Percentiles rank a stretch among this genome's conserved stretches.
phyloP scores from a whole-genome alignment of 495 filamentous ascomycete genomes.

The Peziza echinospora region DNA sequence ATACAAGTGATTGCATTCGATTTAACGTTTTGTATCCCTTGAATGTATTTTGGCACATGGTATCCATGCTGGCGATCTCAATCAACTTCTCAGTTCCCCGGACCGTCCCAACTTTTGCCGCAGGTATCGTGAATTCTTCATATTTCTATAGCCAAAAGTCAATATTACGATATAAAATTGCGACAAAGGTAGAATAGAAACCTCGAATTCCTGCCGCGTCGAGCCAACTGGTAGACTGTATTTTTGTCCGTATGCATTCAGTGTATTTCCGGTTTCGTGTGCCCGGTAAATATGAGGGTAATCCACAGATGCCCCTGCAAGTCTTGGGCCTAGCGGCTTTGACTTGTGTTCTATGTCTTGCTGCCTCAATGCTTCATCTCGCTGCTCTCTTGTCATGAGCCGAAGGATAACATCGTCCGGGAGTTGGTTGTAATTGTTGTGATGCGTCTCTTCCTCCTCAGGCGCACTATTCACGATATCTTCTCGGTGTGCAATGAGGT shows the following conservation, averaged over 20 bases:
- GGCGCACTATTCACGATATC: slow-evolving; percentile 28
- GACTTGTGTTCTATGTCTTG: slow-evolving; percentile 69
- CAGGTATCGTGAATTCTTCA: slow-evolving; percentile 72
- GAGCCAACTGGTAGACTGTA: slow-evolving; percentile 54
- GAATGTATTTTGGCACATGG: slow-evolving; percentile 76
- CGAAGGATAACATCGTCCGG: slow-evolving; percentile 33
- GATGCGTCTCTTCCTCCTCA: slow-evolving; percentile 19
- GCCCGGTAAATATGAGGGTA: slow-evolving; percentile 88
- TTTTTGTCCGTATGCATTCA: slow-evolving; percentile 50
- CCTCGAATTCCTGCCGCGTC: slow-evolving; percentile 33
- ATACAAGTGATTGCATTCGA: slow-evolving; percentile 92
- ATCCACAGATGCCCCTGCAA: slow-evolving; percentile 24
- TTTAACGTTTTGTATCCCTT: slow-evolving; percentile 84
- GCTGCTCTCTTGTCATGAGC: slow-evolving; percentile 51
- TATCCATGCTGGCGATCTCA: slow-evolving; percentile 63
- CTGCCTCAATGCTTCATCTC: slow-evolving; percentile 49
- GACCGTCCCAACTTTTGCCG: slow-evolving; percentile 53
- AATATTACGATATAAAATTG: too few relatives aligned
- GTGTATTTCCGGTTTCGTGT: slow-evolving; percentile 60
- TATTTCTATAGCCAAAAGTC: too few relatives aligned
- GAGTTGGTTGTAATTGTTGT: slow-evolving; percentile 19
- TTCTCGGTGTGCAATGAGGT: slow-evolving; percentile 50
- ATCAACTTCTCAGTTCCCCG: slow-evolving; percentile 50
- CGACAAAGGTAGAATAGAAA: background rate
- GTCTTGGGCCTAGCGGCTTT: slow-evolving; percentile 37